These are phyloP conservation scores for Agrostemma githago DNA, from an alignment of 148 eudicot genomes.

Conservation along the genomic window DNA sequence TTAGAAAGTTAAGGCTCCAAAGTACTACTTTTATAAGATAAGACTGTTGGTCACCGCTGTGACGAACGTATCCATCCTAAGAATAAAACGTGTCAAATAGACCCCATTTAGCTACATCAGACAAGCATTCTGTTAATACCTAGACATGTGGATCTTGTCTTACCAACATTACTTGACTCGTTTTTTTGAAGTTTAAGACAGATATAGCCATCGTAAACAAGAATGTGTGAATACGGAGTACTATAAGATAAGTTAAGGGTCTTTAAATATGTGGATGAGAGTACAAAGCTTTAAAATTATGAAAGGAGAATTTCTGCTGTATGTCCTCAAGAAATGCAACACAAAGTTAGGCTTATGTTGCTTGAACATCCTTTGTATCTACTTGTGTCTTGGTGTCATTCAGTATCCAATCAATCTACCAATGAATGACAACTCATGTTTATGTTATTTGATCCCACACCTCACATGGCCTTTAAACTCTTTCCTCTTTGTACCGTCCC, in stretches of 20 bases:
- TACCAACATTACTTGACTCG: too few relatives aligned
- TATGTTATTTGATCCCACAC: conserved; percentile 11
- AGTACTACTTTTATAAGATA: neutral
- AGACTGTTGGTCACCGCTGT: too few relatives aligned
- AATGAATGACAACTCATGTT: conserved; percentile 4
- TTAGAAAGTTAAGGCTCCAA: conserved; percentile 4
- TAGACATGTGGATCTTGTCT: too few relatives aligned
- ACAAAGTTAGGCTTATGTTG: conserved; percentile 13
- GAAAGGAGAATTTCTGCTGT: conserved; percentile 15
- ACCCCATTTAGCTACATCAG: too few relatives aligned
- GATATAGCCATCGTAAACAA: too few relatives aligned
- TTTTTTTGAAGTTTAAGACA: too few relatives aligned
- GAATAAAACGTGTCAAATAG: too few relatives aligned
- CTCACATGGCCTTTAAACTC: conserved; percentile 12
- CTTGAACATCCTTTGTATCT: conserved; percentile 13
- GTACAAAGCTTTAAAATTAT: conserved; percentile 9
- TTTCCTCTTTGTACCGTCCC: neutral
- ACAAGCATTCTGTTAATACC: too few relatives aligned
- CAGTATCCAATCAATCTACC: conserved; percentile 4
- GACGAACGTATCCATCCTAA: too few relatives aligned
- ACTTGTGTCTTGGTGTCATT: conserved; percentile 10
- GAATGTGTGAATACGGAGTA: too few relatives aligned
- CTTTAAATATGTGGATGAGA: conserved; percentile 4
- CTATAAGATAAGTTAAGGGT: neutral
- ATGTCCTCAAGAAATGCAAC: conserved; percentile 2